Evolutionary conservation across 306 rosid species (phyloP).

Genomic region (Myrica gale): DNA sequence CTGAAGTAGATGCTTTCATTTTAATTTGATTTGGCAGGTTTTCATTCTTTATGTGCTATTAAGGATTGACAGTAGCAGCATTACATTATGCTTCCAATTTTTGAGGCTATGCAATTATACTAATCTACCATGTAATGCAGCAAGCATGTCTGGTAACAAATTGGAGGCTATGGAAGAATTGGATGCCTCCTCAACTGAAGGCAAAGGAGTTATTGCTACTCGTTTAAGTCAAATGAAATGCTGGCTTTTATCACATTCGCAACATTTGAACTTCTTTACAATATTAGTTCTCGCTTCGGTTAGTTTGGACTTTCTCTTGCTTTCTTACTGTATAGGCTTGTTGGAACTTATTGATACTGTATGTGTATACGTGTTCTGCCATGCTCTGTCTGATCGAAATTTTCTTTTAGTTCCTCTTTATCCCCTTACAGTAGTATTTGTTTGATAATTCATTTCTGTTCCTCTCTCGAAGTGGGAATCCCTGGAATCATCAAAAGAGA

Average conservation of each 20-base stretch:
- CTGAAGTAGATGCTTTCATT: constrained; percentile 6
- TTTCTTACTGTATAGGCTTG: constrained; percentile 24
- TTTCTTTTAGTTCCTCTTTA: not conserved
- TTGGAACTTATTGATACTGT: constrained; percentile 5
- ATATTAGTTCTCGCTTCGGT: constrained; percentile 97
- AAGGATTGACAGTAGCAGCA: not conserved
- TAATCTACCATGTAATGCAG: constrained; percentile 42
- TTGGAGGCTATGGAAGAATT: constrained; percentile 70
- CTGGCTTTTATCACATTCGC: constrained; percentile 80
- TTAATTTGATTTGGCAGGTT: not conserved
- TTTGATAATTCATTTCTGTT: not conserved
- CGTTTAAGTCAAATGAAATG: constrained; percentile 52
- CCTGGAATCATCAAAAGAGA: not conserved
- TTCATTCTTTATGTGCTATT: not conserved
- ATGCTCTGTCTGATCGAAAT: not conserved
- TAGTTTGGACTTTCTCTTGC: constrained; percentile 41
- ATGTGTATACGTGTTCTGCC: not conserved
- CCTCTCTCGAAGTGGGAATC: not conserved
- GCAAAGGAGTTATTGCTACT: constrained; percentile 50
- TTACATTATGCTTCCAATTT: not conserved
- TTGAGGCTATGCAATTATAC: not conserved
- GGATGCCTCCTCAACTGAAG: constrained; percentile 51
- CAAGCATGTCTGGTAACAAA: constrained; percentile 64
- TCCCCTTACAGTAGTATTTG: not conserved
- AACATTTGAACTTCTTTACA: constrained; percentile 74